These are phyloP conservation scores for Penicillium parvum DNA, from an alignment of 495 filamentous ascomycete genomes.

Conservation along the genomic window DNA sequence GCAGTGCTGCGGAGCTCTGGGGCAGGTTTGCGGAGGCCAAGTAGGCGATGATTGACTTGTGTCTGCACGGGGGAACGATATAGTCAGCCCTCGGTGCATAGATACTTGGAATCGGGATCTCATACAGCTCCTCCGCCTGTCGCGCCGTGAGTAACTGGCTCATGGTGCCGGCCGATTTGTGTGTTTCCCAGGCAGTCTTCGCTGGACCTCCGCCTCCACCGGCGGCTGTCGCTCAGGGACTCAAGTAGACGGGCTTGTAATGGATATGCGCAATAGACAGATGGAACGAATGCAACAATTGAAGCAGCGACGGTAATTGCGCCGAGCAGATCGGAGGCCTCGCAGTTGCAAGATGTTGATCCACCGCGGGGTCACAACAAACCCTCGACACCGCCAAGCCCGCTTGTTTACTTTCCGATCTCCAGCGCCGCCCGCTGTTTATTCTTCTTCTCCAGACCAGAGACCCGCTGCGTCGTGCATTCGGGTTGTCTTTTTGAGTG, in stretches of 20 bases:
- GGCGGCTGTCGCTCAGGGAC: conserved; percentile 8
- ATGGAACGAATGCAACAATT: neutral
- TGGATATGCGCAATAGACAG: neutral
- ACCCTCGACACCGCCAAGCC: conserved; percentile 27
- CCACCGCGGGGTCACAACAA: conserved; percentile 30
- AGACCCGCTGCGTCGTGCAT: neutral
- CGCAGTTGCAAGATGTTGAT: conserved; percentile 10
- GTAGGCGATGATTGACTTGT: conserved; percentile 89
- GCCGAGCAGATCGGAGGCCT: neutral
- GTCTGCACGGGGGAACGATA: conserved; percentile 46
- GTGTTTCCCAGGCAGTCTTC: conserved; percentile 16
- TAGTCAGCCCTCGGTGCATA: conserved; percentile 9
- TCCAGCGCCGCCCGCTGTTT: conserved; percentile 18
- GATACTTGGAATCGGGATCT: conserved; percentile 12
- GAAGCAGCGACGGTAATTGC: conserved; percentile 1
- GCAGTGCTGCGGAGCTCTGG: conserved; percentile 61
- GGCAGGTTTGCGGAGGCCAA: conserved; percentile 66
- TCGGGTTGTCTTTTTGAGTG: neutral
- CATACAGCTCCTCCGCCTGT: conserved; percentile 88
- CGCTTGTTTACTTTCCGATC: conserved; percentile 32
- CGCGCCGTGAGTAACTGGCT: conserved; percentile 70
- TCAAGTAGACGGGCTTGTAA: neutral
- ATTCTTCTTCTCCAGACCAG: conserved; percentile 12
- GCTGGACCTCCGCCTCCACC: conserved; percentile 21
- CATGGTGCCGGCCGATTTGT: conserved; percentile 47